A percentile compares a stretch with the other conserved stretches of the same genome.
Evolutionary conservation across 495 filamentous ascomycete genomes (phyloP).

Genomic region (Podospora didyma): DNA sequence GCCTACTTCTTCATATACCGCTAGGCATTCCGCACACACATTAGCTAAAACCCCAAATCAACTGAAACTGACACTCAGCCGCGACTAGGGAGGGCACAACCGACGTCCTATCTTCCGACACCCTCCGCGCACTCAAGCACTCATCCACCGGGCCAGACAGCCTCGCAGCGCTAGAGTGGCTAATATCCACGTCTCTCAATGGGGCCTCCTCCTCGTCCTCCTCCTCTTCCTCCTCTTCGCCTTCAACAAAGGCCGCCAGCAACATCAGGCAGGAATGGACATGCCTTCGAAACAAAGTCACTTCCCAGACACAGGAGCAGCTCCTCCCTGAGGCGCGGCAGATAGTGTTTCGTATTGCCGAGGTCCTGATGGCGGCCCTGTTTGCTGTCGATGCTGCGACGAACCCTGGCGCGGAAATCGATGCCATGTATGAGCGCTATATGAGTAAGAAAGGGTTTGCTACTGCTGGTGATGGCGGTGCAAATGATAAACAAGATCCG

Average conservation of each 20-base stretch:
- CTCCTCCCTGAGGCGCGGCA: slow-evolving; percentile 31
- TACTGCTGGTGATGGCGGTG: neutral
- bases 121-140: slow-evolving; percentile 53
- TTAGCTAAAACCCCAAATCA: too few species aligned
- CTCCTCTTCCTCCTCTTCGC: neutral
- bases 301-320: slow-evolving; percentile 14
- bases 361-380: slow-evolving; percentile 32
- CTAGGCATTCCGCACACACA: too few species aligned
- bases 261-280: slow-evolving; percentile 19
- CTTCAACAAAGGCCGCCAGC: neutral
- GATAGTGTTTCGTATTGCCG: slow-evolving; percentile 28
- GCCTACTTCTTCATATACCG: too few species aligned
- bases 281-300: slow-evolving; percentile 15
- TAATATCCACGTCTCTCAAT: slow-evolving; percentile 20
- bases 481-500: slow-evolving; percentile 3
- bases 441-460: slow-evolving; percentile 24
- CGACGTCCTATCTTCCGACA: slow-evolving; percentile 62
- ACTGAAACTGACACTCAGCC: too few species aligned
- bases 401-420: slow-evolving; percentile 19
- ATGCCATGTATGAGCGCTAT: slow-evolving; percentile 27
- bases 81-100: slow-evolving; percentile 63
- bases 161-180: slow-evolving; percentile 36
- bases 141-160: slow-evolving; percentile 34
- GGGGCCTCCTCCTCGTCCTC: too few species aligned
- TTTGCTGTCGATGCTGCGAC: slow-evolving; percentile 26